phyloP scores from a whole-genome alignment of 345 rosid species.

The Corchorus olitorius region DNA sequence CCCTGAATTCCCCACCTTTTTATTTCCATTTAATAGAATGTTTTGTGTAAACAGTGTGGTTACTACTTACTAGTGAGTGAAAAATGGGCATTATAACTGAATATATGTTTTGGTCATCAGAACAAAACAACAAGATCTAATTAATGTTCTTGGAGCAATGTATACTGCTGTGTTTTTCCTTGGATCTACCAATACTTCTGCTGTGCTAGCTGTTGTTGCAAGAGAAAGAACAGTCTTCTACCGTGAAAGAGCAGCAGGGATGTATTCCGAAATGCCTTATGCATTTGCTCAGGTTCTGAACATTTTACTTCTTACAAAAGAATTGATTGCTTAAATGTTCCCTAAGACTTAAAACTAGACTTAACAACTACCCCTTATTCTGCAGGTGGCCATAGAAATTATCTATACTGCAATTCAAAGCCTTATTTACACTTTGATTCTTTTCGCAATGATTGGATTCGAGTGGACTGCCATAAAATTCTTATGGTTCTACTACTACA shows the following conservation, averaged over 20 bases:
- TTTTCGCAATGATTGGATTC: conserved; percentile 77
- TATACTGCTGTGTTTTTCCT: conserved; percentile 68
- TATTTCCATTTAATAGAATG: background rate
- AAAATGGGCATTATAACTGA: background rate
- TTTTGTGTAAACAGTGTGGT: background rate
- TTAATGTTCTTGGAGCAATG: conserved; percentile 77
- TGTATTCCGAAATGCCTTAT: conserved; percentile 84
- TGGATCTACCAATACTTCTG: conserved; percentile 60
- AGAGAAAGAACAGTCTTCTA: conserved; percentile 81
- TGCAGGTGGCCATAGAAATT: conserved; percentile 70
- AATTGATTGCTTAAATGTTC: background rate
- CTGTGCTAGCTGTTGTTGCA: conserved; percentile 67
- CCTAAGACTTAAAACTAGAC: background rate
- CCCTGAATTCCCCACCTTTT: background rate
- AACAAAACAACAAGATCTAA: conserved; percentile 53
- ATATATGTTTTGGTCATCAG: conserved; percentile 32
- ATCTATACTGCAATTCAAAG: conserved; percentile 63
- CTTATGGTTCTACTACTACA: conserved; percentile 66
- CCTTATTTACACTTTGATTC: conserved; percentile 48
- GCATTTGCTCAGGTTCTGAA: conserved; percentile 69
- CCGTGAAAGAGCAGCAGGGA: conserved; percentile 85
- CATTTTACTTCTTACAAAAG: background rate
- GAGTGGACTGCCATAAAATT: conserved; percentile 56
- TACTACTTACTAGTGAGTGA: background rate
- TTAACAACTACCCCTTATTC: conserved; percentile 1